phyloP scores from a whole-genome alignment of 2,329 filamentous ascomycete genomes.

The Diplodia corticola region DNA sequence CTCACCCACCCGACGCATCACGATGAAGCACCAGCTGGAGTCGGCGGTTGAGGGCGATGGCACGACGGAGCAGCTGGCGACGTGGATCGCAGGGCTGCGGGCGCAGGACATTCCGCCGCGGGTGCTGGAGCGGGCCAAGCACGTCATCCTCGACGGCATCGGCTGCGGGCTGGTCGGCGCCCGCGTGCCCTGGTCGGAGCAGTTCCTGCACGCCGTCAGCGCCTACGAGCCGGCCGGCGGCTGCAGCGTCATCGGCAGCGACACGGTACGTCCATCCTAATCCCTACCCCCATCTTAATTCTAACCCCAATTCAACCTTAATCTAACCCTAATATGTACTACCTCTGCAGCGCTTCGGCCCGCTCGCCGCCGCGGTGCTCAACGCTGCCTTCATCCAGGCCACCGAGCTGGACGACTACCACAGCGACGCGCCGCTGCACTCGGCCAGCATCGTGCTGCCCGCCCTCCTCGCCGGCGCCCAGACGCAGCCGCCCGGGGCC shows the following conservation, averaged over 20 bases:
- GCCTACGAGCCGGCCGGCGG: background rate
- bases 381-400: constrained; percentile 49
- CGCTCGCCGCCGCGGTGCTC: constrained; percentile 43
- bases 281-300: no score
- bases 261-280: background rate
- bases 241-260: constrained; percentile 9
- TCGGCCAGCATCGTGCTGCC: constrained; percentile 42
- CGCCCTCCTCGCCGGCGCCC: constrained; percentile 41
- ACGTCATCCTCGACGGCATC: constrained; percentile 48
- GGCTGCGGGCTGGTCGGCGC: constrained; percentile 45
- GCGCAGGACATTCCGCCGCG: constrained; percentile 35
- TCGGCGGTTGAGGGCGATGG: background rate
- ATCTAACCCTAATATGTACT: no score
- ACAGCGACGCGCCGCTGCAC: constrained; percentile 45
- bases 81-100: background rate
- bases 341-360: constrained; percentile 20
- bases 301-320: no score
- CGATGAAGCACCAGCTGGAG: constrained; percentile 11
- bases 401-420: constrained; percentile 49
- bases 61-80: constrained; percentile 20
- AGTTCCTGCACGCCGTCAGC: constrained; percentile 35
- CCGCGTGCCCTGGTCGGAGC: constrained; percentile 45
- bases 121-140: constrained; percentile 41
- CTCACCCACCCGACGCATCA: no score
- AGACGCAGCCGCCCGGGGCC: constrained; percentile 24